Base-by-base conservation (phyloP, 2,329 filamentous ascomycete species). In the Pyricularia sp. region DNA sequence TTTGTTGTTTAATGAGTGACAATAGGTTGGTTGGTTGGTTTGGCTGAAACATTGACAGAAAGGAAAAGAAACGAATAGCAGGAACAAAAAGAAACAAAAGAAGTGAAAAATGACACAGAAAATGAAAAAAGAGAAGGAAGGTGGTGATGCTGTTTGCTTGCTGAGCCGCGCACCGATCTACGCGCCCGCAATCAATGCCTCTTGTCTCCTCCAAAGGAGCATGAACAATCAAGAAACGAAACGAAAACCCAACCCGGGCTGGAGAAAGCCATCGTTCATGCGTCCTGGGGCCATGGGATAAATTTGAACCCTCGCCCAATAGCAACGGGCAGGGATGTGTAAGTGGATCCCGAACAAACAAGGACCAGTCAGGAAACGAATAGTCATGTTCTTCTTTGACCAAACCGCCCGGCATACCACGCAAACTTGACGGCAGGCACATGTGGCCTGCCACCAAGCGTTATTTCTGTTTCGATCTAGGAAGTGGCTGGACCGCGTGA, bases 101-200 rank as follows among this genome's bases (percentile, higher is more conserved):
- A 22, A 64, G 28, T 49, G 60, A 62, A 22, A 62, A 40, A 28
- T 28, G 13, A 28, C 22, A 57, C n/a, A 28, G 19, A 31, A 30
- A 16, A 30, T 26, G 62, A 35, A 31, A 28, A 13, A 30, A 31
- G 59, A 16, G 13, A 12, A 40, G 53, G 28, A 62, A 57, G 60
- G 57, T 53, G 30, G 19, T 44, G 60, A 57, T 24, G 64, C 62
- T 60, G 62, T 59, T 59, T 59, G 24, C 22, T 57, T 57, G 22
- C 55, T 60, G 53, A 31, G 62, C 61, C 22, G 65, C 55, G 63
- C 65, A 33, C 57, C 65, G 64, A 65, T 28, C 24, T 59, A 28
- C 55, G 26, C 55, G 53, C 53, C 13, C 24, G 24, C 55, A 28
- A 30, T 26, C 13, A 28, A 59, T 7, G 55, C 55, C 55, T 59